These are phyloP conservation scores for Scutellaria baicalensis DNA, from an alignment of 257 asterid genomes.

Conservation along the genomic window DNA sequence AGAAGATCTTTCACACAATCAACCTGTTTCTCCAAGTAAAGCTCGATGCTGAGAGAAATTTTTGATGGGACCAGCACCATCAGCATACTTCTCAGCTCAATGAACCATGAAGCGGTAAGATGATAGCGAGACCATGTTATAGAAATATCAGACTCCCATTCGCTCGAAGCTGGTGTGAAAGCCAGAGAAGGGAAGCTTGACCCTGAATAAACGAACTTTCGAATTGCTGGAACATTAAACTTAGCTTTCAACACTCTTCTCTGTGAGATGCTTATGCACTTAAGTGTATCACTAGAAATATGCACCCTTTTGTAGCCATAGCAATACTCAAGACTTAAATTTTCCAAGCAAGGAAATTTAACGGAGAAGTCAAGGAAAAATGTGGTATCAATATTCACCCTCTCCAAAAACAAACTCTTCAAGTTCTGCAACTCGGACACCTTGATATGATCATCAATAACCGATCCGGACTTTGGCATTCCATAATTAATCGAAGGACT, in stretches of 20 bases:
- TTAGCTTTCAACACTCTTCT: neutral
- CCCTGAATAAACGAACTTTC: neutral
- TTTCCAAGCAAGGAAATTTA: conserved; percentile 1
- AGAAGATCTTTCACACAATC: neutral
- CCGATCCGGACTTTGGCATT: neutral
- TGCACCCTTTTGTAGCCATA: neutral
- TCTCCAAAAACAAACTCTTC: neutral
- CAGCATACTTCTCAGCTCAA: neutral
- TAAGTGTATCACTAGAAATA: conserved; percentile 1
- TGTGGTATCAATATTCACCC: neutral
- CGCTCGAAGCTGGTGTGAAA: neutral
- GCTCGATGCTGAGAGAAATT: neutral
- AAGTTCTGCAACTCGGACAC: neutral
- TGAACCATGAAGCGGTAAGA: conserved; percentile 3
- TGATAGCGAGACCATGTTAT: neutral
- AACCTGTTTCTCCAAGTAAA: neutral
- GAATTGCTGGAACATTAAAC: conserved; percentile 16
- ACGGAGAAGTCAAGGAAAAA: neutral
- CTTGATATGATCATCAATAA: neutral
- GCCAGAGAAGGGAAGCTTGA: neutral
- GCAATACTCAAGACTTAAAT: neutral
- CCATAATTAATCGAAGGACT: too few relatives aligned
- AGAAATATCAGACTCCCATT: conserved; percentile 8
- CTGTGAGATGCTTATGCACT: neutral
- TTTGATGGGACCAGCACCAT: neutral